Conservation (phyloP, 805 yeast species). For the Yarrowia hollandica region DNA sequence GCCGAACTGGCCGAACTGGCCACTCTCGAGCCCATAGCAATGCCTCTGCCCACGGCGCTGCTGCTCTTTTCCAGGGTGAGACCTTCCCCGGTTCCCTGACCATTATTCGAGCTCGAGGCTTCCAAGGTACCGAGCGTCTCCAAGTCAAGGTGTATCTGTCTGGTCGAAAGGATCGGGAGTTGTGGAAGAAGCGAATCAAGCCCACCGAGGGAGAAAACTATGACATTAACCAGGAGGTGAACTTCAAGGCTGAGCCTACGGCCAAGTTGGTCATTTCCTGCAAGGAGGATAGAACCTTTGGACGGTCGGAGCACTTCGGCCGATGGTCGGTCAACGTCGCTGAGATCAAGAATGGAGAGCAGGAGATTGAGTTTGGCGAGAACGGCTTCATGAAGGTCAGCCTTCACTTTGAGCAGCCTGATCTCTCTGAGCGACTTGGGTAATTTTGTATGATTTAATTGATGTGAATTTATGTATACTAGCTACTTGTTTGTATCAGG, state of each 20-base stretch:
- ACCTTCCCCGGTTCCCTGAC: slow-evolving; percentile 32
- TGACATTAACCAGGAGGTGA: slow-evolving; percentile 9
- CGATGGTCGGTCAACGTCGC: slow-evolving; percentile 17
- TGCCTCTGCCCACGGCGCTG: slow-evolving; percentile 31
- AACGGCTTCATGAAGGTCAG: slow-evolving; percentile 16
- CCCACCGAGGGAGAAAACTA: slow-evolving; percentile 45
- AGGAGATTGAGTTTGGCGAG: slow-evolving; percentile 26
- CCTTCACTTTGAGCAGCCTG: slow-evolving; percentile 21
- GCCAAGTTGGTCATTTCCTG: slow-evolving; percentile 18
- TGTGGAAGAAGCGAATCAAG: slow-evolving; percentile 61
- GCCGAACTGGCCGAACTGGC: slow-evolving; percentile 19
- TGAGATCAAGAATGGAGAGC: slow-evolving; percentile 21
- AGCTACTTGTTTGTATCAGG: no score
- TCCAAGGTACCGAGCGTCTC: slow-evolving; percentile 36
- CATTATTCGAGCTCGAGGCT: slow-evolving; percentile 34
- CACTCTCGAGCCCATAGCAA: slow-evolving; percentile 33
- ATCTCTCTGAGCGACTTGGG: slow-evolving; percentile 4
- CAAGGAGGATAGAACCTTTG: slow-evolving; percentile 10
- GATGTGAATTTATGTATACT: background rate
- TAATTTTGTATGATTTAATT: slow-evolving; percentile 10
- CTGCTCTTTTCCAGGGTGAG: slow-evolving; percentile 31
- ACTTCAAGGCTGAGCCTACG: slow-evolving; percentile 20
- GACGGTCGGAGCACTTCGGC: slow-evolving; percentile 20
- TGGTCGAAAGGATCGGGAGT: slow-evolving; percentile 50
- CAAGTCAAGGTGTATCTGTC: slow-evolving; percentile 52